Base-by-base conservation (phyloP, 495 filamentous ascomycete species). In the Tuber umbilicatum region DNA sequence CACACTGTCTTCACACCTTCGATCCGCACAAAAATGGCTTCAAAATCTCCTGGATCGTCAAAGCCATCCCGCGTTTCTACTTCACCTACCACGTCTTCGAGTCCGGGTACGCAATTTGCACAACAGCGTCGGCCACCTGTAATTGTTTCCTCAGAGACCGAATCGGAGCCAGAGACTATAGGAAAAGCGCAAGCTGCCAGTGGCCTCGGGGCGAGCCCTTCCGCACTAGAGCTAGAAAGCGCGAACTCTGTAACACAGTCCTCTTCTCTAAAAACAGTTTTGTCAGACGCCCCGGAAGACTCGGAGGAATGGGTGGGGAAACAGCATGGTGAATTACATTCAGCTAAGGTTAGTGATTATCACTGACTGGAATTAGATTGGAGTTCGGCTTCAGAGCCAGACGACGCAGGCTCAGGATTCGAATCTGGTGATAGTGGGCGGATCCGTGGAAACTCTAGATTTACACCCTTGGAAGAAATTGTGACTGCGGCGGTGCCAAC, bases 101-200 rank as follows among this genome's bases (percentile, higher is more conserved):
- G 37, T 14, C 47, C 64, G 31, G 16, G 70, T 5, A 17, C 42
- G 38, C 73, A 70, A 31, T 10, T 7, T 37, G 60, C 41, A 74
- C 38, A 31, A 38, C 68, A 45, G 74, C 82, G 78, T 68, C 74
- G 80, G 43, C 75, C 72, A n/a, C 77, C 81, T 23, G 50, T 68
- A 50, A 68, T 77, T 41, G 75, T 82, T 74, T 75, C 74, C 27
- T 77, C 82, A 1, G 77, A 79, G 27, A 35, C 55, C 40, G 72
- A 79, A 74, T 71, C 50, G 10, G 77, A 78, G 42, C 43, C 76
- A 39, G 72, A 72, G 60, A 37, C 60, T 21, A 21, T 71, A 0
- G 14, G 55, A 31, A 64, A 64, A 64, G 27, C 55, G 14, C 55
- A 64, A 35, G 55, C 12, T 64, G 16, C n/a, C 12, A 35, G 55